Evolutionary conservation across 2,329 filamentous ascomycete species (phyloP).

Genomic region (Cryphonectria nitschkei): DNA sequence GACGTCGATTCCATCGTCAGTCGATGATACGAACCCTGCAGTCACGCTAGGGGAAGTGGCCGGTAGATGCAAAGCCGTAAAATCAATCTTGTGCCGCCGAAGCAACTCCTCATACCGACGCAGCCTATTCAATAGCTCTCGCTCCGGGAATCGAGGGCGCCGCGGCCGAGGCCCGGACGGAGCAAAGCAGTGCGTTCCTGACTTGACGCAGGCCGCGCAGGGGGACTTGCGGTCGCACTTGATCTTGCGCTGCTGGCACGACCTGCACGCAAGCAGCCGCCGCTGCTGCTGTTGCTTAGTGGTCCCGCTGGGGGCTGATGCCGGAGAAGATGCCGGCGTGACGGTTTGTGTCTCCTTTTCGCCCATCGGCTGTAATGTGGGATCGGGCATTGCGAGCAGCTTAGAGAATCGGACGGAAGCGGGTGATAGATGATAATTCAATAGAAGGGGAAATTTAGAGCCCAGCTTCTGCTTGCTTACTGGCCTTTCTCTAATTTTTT

Average conservation of each 20-base stretch:
- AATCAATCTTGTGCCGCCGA: conserved; percentile 55
- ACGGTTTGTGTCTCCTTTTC: not conserved
- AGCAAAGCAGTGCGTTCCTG: conserved; percentile 48
- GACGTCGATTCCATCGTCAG: not conserved
- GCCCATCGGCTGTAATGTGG: not conserved
- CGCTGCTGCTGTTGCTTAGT: not conserved
- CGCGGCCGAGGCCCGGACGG: conserved; percentile 44
- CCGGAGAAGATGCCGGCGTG: not conserved
- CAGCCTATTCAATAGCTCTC: conserved; percentile 60
- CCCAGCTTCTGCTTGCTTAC: not conserved
- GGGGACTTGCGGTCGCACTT: conserved; percentile 64
- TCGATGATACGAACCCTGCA: not conserved
- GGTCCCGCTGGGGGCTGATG: not conserved
- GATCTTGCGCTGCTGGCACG: conserved; percentile 68
- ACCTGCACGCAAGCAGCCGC: conserved; percentile 53
- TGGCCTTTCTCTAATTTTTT: too few relatives aligned
- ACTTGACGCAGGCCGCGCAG: conserved; percentile 57
- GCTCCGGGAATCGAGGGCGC: conserved; percentile 56
- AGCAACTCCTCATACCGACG: conserved; percentile 61
- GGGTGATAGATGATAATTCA: not conserved
- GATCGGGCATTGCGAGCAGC: not conserved
- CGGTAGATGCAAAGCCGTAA: conserved; percentile 48
- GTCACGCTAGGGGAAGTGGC: conserved; percentile 26
- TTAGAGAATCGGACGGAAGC: not conserved
- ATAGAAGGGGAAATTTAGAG: not conserved